Conservation (phyloP, 2,329 filamentous ascomycete genomes). For the Lecanicillium sp. region DNA sequence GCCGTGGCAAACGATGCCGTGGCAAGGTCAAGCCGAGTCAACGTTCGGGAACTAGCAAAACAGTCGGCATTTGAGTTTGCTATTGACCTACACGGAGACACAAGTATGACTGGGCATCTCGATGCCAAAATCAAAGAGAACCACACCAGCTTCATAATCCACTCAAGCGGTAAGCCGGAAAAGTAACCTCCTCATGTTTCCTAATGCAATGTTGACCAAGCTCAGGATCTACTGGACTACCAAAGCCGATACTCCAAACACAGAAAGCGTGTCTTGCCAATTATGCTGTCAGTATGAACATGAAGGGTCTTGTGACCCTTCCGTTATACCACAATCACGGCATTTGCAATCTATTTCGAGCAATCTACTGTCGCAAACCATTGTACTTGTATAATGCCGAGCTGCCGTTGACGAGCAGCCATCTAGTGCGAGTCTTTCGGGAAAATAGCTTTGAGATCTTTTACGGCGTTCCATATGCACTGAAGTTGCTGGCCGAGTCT, state of each 20-base stretch:
- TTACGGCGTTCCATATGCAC: slow-evolving; percentile 53
- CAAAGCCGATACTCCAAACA: slow-evolving; percentile 53
- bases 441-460: slow-evolving; percentile 37
- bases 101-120: slow-evolving; percentile 2
- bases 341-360: slow-evolving; percentile 43
- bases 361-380: slow-evolving; percentile 39
- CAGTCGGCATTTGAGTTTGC: too few relatives aligned
- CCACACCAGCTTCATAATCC: slow-evolving; percentile 10
- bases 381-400: slow-evolving; percentile 46
- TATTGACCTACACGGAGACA: too few relatives aligned
- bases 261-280: slow-evolving; percentile 42
- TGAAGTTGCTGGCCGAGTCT: slow-evolving; percentile 54
- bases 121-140: slow-evolving; percentile 11
- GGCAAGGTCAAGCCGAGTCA: too few relatives aligned
- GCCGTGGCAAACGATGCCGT: too few relatives aligned
- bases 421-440: slow-evolving; percentile 34
- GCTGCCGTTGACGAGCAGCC: slow-evolving; percentile 44
- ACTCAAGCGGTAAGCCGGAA: too few relatives aligned
- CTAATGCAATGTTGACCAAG: slow-evolving; percentile 26
- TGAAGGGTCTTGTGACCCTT: slow-evolving; percentile 44
- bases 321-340: slow-evolving; percentile 54
- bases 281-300: slow-evolving; percentile 27
- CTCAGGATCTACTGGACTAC: slow-evolving; percentile 49
- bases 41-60: too few relatives aligned
- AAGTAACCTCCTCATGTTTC: slow-evolving; percentile 3